phyloP scores from a whole-genome alignment of 257 asterid genomes.

The Catharanthus roseus region DNA sequence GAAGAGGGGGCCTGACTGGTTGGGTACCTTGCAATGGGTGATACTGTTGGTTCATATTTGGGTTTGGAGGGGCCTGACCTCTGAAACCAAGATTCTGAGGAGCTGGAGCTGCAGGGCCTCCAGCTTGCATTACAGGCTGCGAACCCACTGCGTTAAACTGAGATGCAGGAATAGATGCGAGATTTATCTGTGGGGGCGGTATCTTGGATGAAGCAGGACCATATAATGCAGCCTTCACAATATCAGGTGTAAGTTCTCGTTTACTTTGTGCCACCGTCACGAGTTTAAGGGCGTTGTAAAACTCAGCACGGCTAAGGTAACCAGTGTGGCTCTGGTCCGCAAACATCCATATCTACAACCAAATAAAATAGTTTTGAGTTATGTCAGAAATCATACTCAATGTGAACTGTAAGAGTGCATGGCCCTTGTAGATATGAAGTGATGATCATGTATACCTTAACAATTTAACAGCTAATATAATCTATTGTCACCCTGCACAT shows the following conservation, averaged over 20 bases:
- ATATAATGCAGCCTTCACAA: conserved; percentile 82
- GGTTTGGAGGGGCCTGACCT: conserved; percentile 41
- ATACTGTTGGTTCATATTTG: conserved; percentile 57
- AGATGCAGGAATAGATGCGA: conserved; percentile 45
- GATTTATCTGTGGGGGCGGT: conserved; percentile 81
- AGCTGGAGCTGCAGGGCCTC: conserved; percentile 29
- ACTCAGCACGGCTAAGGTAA: conserved; percentile 73
- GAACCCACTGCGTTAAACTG: conserved; percentile 46
- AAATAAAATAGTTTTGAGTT: not conserved
- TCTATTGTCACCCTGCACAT: not conserved
- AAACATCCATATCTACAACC: conserved; percentile 81
- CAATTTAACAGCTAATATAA: not conserved
- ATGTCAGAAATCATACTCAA: not conserved
- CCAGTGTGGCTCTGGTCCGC: conserved; percentile 78
- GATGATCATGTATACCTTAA: not conserved
- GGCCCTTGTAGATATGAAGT: not conserved
- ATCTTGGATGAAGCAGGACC: conserved; percentile 89
- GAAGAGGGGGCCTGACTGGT: conserved; percentile 42
- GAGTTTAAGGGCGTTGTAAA: conserved; percentile 89
- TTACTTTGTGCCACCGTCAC: conserved; percentile 98
- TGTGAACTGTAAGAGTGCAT: not conserved
- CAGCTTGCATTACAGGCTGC: conserved; percentile 41
- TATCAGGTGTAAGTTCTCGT: conserved; percentile 84
- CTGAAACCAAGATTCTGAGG: conserved; percentile 51
- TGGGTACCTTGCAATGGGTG: conserved; percentile 52